A percentile compares a stretch with the other conserved stretches of the same genome.
Conservation (phyloP, 495 filamentous ascomycete species). For the Apiosordaria backusii region DNA sequence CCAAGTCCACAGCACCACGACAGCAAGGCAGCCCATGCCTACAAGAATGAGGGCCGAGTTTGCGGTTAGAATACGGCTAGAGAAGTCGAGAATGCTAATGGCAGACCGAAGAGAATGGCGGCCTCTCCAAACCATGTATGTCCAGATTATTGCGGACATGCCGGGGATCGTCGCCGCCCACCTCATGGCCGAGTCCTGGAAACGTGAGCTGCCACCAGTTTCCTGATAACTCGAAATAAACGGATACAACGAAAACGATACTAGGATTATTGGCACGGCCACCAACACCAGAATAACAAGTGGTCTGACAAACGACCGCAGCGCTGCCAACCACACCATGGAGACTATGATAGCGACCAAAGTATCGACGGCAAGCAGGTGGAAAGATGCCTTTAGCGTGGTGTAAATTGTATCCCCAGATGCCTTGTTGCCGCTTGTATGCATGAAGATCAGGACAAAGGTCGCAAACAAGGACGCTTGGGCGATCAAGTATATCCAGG, state of each 20-base stretch:
- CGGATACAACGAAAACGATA: conserved; percentile 86
- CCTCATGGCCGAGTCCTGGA: conserved; percentile 88
- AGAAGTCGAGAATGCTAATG: conserved; percentile 84
- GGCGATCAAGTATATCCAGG: conserved; percentile 82
- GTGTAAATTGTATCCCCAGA: conserved; percentile 88
- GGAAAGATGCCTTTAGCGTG: conserved; percentile 79
- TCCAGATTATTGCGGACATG: conserved; percentile 70
- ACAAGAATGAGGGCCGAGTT: conserved; percentile 80
- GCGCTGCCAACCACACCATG: conserved; percentile 81
- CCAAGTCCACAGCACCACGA: conserved; percentile 88
- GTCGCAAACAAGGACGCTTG: conserved; percentile 79
- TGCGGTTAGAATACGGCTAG: conserved; percentile 77
- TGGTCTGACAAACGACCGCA: conserved; percentile 78
- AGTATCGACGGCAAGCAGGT: conserved; percentile 86
- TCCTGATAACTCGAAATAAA: conserved; percentile 86
- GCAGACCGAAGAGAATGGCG: conserved; percentile 76
- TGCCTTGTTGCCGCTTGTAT: conserved; percentile 63
- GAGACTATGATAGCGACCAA: conserved; percentile 84
- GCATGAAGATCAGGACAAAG: conserved; percentile 81
- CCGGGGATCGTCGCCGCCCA: conserved; percentile 78
- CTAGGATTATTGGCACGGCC: conserved; percentile 77
- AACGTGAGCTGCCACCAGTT: conserved; percentile 58
- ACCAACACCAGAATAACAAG: conserved; percentile 75
- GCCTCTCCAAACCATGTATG: conserved; percentile 72
- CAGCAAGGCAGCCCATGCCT: conserved; percentile 71